Evolutionary conservation across 2,329 filamentous ascomycete species (phyloP).

Genomic region (Myrmaecium sp.): DNA sequence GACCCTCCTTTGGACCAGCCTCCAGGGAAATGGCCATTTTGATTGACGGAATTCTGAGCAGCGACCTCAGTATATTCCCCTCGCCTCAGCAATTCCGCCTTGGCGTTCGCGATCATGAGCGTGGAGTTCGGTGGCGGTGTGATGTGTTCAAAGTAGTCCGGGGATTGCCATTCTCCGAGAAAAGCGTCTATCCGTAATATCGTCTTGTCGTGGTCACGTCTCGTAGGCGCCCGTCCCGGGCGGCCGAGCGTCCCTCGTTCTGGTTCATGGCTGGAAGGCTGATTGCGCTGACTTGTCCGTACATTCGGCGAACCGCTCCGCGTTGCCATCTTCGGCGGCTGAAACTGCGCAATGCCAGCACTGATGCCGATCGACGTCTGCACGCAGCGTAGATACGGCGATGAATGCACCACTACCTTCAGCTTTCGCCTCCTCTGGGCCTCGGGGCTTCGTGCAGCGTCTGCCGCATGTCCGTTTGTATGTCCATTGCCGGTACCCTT

Average conservation of each 20-base stretch:
- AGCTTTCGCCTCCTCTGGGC: conserved; percentile 43
- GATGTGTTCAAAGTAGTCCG: conserved; percentile 85
- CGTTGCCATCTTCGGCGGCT: conserved; percentile 15
- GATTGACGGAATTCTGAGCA: conserved; percentile 19
- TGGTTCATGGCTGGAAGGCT: no score
- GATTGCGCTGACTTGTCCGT: no score
- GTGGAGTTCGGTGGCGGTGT: conserved; percentile 73
- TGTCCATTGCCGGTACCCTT: conserved; percentile 2
- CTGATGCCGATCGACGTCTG: conserved; percentile 83
- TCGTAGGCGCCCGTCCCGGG: conserved; percentile 20
- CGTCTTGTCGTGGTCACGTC: conserved; percentile 18
- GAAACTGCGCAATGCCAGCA: conserved; percentile 61
- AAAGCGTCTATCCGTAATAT: conserved; percentile 72
- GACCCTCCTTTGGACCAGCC: conserved; percentile 29
- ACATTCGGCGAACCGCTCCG: conserved; percentile 8
- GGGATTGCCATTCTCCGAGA: conserved; percentile 86
- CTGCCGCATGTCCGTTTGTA: conserved; percentile 1
- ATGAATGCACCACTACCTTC: conserved; percentile 75
- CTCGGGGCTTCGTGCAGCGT: background rate
- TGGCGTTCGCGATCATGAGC: conserved; percentile 77
- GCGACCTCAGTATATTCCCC: conserved; percentile 44
- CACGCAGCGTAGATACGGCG: conserved; percentile 83
- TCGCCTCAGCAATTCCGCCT: conserved; percentile 65
- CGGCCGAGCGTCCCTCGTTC: conserved; percentile 3
- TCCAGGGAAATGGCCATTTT: conserved; percentile 34